Evolutionary conservation across 75 land plant genomes (phyloP).

Genomic region (Cryptomeria japonica): DNA sequence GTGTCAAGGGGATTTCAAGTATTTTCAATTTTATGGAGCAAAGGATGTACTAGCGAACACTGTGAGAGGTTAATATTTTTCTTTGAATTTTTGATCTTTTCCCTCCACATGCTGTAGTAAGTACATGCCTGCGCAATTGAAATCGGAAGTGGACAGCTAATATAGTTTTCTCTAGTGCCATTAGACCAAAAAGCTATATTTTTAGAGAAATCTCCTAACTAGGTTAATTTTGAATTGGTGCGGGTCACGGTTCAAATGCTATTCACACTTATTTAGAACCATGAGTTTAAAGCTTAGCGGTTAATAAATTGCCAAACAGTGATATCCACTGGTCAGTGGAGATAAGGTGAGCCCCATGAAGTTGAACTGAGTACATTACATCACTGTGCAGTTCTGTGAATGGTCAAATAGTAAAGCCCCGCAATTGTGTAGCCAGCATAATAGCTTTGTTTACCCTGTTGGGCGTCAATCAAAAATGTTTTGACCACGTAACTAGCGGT

Average conservation of each 20-base stretch:
- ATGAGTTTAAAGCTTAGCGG: not conserved
- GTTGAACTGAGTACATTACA: not conserved
- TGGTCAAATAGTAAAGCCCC: not conserved
- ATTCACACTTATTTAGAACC: too few relatives aligned
- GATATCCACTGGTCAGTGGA: not conserved
- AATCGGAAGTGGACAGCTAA: too few relatives aligned
- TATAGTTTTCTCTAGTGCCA: too few relatives aligned
- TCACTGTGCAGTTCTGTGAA: not conserved
- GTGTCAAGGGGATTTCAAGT: not conserved
- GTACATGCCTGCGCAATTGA: not conserved
- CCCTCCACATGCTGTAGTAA: not conserved
- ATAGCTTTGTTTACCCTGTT: not conserved
- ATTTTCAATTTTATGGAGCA: not conserved
- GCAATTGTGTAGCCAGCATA: not conserved
- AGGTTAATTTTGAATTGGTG: not conserved
- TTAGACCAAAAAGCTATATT: too few relatives aligned
- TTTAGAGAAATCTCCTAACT: not conserved
- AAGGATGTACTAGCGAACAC: not conserved
- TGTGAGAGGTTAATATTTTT: too few relatives aligned
- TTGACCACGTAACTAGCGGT: not conserved
- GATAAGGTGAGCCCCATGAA: not conserved
- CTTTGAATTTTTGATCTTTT: too few relatives aligned
- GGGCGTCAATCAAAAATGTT: not conserved
- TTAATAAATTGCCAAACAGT: too few relatives aligned
- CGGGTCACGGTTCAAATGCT: not conserved